Conservation (phyloP, 306 rosid species). For the Cucurbita pepo region DNA sequence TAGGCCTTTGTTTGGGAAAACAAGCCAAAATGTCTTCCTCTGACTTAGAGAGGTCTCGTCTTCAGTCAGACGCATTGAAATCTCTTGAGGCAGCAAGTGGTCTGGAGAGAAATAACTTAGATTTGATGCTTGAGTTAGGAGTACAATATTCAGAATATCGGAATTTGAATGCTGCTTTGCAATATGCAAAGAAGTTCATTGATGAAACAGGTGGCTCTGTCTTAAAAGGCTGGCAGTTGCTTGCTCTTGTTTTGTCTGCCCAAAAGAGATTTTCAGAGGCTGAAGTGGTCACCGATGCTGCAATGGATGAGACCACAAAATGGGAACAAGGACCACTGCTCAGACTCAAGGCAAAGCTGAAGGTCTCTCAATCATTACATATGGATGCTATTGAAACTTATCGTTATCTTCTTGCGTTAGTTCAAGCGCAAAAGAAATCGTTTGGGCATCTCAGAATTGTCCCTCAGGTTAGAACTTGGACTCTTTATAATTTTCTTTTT, state of each 20-base stretch:
- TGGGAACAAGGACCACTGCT: constrained; percentile 96
- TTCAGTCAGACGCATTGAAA: constrained; percentile 45
- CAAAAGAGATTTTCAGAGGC: constrained; percentile 69
- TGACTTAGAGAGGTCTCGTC: constrained; percentile 37
- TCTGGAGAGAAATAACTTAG: constrained; percentile 34
- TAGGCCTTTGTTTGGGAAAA: constrained; percentile 76
- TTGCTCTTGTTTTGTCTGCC: constrained; percentile 83
- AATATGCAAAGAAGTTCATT: constrained; percentile 52
- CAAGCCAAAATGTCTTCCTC: constrained; percentile 53
- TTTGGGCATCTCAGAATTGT: constrained; percentile 38
- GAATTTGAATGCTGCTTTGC: constrained; percentile 61
- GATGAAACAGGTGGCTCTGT: constrained; percentile 81
- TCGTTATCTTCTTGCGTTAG: constrained; percentile 82
- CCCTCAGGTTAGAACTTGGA: constrained; percentile 35
- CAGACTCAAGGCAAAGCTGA: constrained; percentile 78
- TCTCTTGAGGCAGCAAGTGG: constrained; percentile 31
- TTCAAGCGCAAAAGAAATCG: constrained; percentile 88
- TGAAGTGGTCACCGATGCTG: constrained; percentile 83
- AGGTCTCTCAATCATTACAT: constrained; percentile 50
- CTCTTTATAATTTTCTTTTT: no score
- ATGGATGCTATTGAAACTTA: constrained; percentile 88
- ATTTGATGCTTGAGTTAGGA: constrained; percentile 68
- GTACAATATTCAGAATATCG: constrained; percentile 63
- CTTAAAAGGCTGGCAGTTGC: constrained; percentile 77
- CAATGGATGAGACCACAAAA: constrained; percentile 78